These are phyloP conservation scores for Peronospora tabacina DNA, from an alignment of 352 stramenopile genomes.

Conservation along the genomic window DNA sequence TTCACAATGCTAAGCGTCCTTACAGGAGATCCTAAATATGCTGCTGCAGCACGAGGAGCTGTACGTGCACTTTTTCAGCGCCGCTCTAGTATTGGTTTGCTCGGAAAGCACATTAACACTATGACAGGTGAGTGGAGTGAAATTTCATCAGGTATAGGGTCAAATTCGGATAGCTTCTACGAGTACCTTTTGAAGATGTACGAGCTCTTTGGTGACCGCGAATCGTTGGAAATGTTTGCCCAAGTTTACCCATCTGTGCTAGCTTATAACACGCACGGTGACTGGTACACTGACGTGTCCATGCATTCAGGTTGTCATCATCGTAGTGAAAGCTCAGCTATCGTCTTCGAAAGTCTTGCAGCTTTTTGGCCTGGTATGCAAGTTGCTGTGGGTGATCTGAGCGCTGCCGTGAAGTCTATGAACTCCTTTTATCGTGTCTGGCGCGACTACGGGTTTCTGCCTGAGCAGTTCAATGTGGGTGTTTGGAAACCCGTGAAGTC, in stretches of 20 bases:
- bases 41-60: constrained; percentile 47
- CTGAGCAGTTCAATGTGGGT: constrained; percentile 93
- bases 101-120: constrained; percentile 96
- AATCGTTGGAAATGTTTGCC: constrained; percentile 90
- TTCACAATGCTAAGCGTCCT: constrained; percentile 93
- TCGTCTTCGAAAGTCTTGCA: constrained; percentile 86
- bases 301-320: constrained; percentile 73
- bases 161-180: constrained; percentile 97
- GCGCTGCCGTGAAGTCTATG: constrained; percentile 71
- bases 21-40: constrained; percentile 62
- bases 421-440: constrained; percentile 94
- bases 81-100: constrained; percentile 73
- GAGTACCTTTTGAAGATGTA: constrained; percentile 98
- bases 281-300: constrained; percentile 82
- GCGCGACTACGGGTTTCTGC: constrained; percentile 92
- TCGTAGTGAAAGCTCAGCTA: constrained; percentile 23
- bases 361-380: constrained; percentile 97
- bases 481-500: constrained; percentile 60
- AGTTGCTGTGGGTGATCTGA: constrained; percentile 88
- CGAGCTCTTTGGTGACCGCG: constrained; percentile 89
- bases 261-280: constrained; percentile 63
- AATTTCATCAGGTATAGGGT: constrained; percentile 71
- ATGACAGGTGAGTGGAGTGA: constrained; percentile 82
- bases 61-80: constrained; percentile 72
- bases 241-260: constrained; percentile 61